Evolutionary conservation across 23 red algal species (phyloP), one percentile per base, ranked within the genome.

Genomic region (Pyropia haitanensis): DNA sequence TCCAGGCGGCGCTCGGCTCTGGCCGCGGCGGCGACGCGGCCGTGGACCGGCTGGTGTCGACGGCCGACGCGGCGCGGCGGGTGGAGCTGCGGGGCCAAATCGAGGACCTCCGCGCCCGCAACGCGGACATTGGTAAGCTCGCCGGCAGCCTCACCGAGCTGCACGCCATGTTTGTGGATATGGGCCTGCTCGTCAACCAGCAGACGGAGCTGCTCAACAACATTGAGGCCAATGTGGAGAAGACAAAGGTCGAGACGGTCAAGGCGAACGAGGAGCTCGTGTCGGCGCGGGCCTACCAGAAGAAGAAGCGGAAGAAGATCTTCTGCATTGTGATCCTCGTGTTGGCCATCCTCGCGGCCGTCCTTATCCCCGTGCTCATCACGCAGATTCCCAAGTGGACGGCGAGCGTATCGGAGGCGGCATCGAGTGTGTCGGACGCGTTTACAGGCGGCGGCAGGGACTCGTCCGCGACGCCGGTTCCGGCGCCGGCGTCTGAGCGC

Each of bases 141-240:
- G 83, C 83, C 4, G 73, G 80, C 61, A 88, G 77, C 29, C 88
- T 97, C 60, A 55, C 71, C 14, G 81, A 97, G 59, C 68, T 97
- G 66, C 73, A 91, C 51, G 70, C 85, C 18, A 97, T 97, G 93
- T 97, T 97, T 56, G 71, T 88, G 63, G 93, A 97, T 55, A 78
- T 97, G 85, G 73, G 80, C 65, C 61, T 97, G 20, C 28, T 97
- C 30, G 93, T 97, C 14, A 85, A 97, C 31, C 56, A 64, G 22
- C 93, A 97, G 67, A 79, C 82, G 32, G 93, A 97, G 71, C 75
- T 91, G 10, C 81, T 97, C 57, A 88, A 97, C 53, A 53, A 87
- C 48, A 85, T 97, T 49, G 93, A 97, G 56, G 75, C 68, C 65
- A 97, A 97, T 75, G 84, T 97, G 22, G 61, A 95, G 60, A 61